Percentiles rank a stretch among this genome's conserved stretches.
phyloP scores from a whole-genome alignment of 2,329 filamentous ascomycete genomes.

The Chrysoporthe cubensis region DNA sequence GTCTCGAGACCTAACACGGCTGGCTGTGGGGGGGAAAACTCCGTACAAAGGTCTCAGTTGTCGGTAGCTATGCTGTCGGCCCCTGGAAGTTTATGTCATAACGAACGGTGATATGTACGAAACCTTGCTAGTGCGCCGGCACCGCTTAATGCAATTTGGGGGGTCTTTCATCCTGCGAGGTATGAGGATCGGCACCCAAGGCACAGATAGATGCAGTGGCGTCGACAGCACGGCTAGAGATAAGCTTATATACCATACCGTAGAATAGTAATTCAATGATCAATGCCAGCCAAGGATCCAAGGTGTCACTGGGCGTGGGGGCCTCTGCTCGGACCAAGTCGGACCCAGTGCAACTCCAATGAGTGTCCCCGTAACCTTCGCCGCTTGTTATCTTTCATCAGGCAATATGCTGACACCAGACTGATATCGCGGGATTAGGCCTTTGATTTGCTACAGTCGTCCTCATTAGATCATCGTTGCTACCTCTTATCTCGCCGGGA shows the following conservation, averaged over 20 bases:
- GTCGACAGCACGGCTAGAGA: not conserved
- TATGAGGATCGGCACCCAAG: not conserved
- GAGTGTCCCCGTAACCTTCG: not conserved
- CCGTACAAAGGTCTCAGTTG: no score
- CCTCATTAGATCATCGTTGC: constrained; percentile 8
- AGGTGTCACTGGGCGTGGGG: constrained; percentile 1
- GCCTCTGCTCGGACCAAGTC: not conserved
- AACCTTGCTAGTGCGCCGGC: constrained; percentile 3
- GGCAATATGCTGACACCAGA: not conserved
- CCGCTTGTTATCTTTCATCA: not conserved
- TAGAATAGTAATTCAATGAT: not conserved
- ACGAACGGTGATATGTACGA: not conserved
- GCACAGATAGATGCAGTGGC: no score
- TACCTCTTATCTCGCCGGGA: constrained; percentile 6
- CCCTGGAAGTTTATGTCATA: not conserved
- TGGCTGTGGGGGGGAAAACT: no score
- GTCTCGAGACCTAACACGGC: no score
- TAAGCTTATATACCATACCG: not conserved
- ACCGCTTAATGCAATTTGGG: not conserved
- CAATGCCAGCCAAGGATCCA: not conserved
- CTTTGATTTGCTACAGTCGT: constrained; percentile 7
- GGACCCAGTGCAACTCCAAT: not conserved
- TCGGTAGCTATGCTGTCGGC: not conserved
- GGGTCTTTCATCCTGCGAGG: not conserved
- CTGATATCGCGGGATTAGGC: not conserved